phyloP scores from a whole-genome alignment of 139 green algal species.

The Pseudopediastrum boryanum region DNA sequence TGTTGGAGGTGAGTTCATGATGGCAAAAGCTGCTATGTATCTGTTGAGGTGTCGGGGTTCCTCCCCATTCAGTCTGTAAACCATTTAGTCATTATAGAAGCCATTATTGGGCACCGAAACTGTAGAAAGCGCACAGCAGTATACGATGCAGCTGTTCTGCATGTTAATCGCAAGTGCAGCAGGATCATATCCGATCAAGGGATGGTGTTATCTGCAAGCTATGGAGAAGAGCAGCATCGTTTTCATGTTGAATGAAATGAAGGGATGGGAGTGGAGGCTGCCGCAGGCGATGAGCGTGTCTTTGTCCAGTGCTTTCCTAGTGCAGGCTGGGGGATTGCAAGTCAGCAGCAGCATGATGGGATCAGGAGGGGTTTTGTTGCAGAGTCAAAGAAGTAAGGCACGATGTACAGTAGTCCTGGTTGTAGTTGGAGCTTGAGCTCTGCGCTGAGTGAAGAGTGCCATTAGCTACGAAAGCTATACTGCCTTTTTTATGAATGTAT shows the following conservation, averaged over 20 bases:
- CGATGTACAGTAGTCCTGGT: too few relatives aligned
- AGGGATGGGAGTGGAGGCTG: too few relatives aligned
- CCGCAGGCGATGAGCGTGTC: too few relatives aligned
- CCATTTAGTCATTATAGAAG: background rate
- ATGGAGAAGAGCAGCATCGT: too few relatives aligned
- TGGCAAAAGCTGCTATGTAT: background rate
- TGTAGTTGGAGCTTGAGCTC: background rate
- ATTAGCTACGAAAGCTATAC: background rate
- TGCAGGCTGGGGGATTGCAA: too few relatives aligned
- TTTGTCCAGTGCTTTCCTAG: too few relatives aligned
- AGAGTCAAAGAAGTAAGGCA: too few relatives aligned
- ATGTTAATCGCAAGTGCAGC: background rate
- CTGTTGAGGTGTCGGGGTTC: background rate
- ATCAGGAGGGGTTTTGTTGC: too few relatives aligned
- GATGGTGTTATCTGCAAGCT: too few relatives aligned
- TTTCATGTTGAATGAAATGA: too few relatives aligned
- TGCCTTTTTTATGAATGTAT: background rate
- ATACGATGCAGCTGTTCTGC: background rate
- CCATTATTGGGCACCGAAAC: background rate
- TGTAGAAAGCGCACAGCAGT: background rate
- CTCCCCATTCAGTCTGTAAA: background rate
- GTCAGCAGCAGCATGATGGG: too few relatives aligned
- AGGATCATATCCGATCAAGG: background rate
- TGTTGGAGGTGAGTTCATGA: constrained; percentile 45
- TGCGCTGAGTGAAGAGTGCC: background rate